Evolutionary conservation across 768 basidiomycete genomes (phyloP), one percentile per base, ranked within the genome.

Genomic region (Lentinula sp.): DNA sequence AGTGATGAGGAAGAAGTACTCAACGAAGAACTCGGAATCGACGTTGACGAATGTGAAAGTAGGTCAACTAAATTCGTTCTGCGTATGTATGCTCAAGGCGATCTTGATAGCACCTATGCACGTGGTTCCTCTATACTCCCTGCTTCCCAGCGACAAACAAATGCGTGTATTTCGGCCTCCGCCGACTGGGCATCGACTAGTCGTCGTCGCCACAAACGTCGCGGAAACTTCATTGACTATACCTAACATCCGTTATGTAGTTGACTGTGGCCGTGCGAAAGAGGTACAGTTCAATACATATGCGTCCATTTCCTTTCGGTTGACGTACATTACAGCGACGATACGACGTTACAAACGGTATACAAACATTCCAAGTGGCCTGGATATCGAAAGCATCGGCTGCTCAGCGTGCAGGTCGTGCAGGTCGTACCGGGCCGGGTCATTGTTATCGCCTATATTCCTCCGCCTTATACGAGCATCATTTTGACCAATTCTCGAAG

Each of bases 381-480:
- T 99, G 95, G 96, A 86, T 90, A 64, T 94, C 94, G 15, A 98
- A 98, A 70, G 94, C 96, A 2, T 95, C 95, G 2, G 94, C 95
- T 0, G 83, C 91, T 0, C 97, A 99, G 70, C 83, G 97, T 62
- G 88, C 97, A 3, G 97, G 97, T 69, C 90, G 97, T 69, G 97
- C 97, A 0, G 97, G 97, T 10, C 93, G 97, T 62, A 98, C 94
- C 13, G 96, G 97, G 3, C 96, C 97, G 13, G 97, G 97, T 32
- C 97, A 98, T 73, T 98, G 97, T 73, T 98, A 98, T 71, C 85
- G 97, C 42, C 84, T 98, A 12, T 98, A 96, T 76, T 98, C 96
- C 7, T 95, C 93, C 8, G 93, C 95, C 15, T 80, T 99, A 13
- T 98, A 84, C 72, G 97, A 98, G 70, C 85, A 95, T 68, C 85